Base-by-base conservation (phyloP, 2,329 filamentous ascomycete species). In the Penicillium janthinellum region DNA sequence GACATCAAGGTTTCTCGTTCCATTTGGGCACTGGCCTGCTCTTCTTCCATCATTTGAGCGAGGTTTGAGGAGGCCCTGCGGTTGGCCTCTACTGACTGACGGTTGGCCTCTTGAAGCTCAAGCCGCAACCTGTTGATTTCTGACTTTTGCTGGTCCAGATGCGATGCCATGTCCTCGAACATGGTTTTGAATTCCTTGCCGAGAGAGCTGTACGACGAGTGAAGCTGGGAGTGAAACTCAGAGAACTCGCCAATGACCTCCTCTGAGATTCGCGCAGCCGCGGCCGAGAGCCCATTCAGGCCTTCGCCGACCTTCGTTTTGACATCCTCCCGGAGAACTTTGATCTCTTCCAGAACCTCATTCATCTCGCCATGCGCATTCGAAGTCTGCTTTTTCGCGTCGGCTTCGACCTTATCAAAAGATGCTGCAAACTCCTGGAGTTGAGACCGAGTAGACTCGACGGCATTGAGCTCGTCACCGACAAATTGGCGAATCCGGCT, bases 311-410 rank as follows among this genome's bases (percentile, higher is more conserved):
- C 91, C 62, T 90, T 89, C 51, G 85, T 82, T 80, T 97, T 97
- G 54, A 98, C 91, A 55, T 91, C 88, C 73, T 96, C 90, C 22
- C 94, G 87, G 25, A 98, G 83, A n/a, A 86, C 87, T 73, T 93
- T 93, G 73, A 98, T 96, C 73, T 96, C 94, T 69, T 95, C 91
- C 10, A 99, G 82, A 1, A 96, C 89, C n/a, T 86, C 82, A 68
- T 97, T 93, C 90, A 97, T 92, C 58, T 93, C 90, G 50, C 93
- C 87, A 69, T 90, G 91, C 2, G 92, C 89, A 62, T 69, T 66
- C 5, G 67, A 69, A 1, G 73, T 77, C 58, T 78, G 76, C 17
- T 59, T 62, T 56, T 90, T 83, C 15, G 96, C 83, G 66, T 90
- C 85, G 53, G 82, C 80, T 73, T 89, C 88, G 0, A 90, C 90